phyloP scores from a whole-genome alignment of 2,329 filamentous ascomycete genomes.

The Septoria petroselini region DNA sequence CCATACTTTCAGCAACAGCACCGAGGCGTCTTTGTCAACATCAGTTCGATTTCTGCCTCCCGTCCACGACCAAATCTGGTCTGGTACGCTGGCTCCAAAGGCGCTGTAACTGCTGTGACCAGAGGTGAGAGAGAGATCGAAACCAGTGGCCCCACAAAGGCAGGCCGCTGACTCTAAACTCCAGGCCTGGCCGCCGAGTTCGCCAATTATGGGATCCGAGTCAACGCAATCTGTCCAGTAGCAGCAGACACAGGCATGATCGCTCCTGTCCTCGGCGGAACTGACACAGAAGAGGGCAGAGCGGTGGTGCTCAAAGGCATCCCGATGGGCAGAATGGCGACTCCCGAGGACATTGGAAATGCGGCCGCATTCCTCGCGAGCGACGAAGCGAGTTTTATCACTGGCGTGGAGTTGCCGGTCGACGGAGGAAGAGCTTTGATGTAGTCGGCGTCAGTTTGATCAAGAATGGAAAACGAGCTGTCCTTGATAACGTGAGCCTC shows the following conservation, averaged over 20 bases:
- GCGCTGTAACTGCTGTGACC: constrained; percentile 29
- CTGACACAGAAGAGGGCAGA: constrained; percentile 22
- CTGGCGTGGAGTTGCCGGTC: constrained; percentile 32
- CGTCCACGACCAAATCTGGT: constrained; percentile 32
- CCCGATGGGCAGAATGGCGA: constrained; percentile 30
- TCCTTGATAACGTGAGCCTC: too few relatives aligned
- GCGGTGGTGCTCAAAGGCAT: constrained; percentile 27
- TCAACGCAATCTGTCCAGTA: constrained; percentile 32
- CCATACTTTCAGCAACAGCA: constrained; percentile 34
- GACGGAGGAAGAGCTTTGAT: constrained; percentile 34
- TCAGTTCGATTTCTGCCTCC: constrained; percentile 30
- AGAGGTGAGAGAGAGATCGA: constrained; percentile 17
- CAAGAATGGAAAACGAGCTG: too few relatives aligned
- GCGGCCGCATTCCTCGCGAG: constrained; percentile 33
- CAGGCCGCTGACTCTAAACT: too few relatives aligned
- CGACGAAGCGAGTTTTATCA: constrained; percentile 32
- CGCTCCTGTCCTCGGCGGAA: constrained; percentile 25
- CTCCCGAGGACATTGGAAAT: constrained; percentile 29
- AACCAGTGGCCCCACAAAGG: too few relatives aligned
- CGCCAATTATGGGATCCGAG: constrained; percentile 27
- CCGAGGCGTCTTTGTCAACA: constrained; percentile 33
- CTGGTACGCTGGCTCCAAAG: constrained; percentile 35
- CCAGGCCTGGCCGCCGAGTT: constrained; percentile 33
- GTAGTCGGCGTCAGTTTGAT: too few relatives aligned
- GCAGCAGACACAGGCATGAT: constrained; percentile 35